A percentile compares a stretch with the other conserved stretches of the same genome.
phyloP scores from a whole-genome alignment of 768 basidiomycete species.

The Leccinum subtestaceum region DNA sequence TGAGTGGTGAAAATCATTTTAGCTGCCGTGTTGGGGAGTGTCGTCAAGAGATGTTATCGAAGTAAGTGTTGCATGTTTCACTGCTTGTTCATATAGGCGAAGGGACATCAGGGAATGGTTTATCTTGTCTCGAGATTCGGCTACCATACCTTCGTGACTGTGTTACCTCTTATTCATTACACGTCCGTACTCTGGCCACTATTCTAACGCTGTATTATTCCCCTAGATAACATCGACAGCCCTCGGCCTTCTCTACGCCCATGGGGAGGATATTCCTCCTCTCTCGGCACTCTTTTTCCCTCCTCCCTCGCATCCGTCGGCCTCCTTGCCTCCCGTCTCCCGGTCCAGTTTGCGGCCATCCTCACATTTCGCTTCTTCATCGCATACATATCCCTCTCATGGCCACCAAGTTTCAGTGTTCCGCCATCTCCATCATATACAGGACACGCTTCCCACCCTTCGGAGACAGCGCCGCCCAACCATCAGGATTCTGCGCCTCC shows the following conservation, averaged over 20 bases:
- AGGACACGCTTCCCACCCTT: constrained; percentile 7
- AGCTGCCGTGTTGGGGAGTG: constrained; percentile 13
- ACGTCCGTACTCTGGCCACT: background rate
- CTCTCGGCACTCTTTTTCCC: constrained; percentile 22
- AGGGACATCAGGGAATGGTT: constrained; percentile 38
- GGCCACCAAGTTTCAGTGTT: background rate
- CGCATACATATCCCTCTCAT: constrained; percentile 7
- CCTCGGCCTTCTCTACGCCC: constrained; percentile 29
- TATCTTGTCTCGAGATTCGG: constrained; percentile 44
- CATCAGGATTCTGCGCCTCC: constrained; percentile 9
- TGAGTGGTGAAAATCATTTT: constrained; percentile 67
- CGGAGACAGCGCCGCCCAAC: constrained; percentile 1
- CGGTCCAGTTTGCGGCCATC: constrained; percentile 21
- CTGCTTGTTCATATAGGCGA: constrained; percentile 2
- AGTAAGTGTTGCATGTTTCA: constrained; percentile 18
- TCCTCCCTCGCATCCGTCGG: background rate
- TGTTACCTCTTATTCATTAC: background rate
- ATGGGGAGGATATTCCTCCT: constrained; percentile 22
- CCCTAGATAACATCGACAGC: constrained; percentile 28
- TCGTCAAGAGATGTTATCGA: constrained; percentile 53
- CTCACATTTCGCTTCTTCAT: constrained; percentile 21
- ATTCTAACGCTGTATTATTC: constrained; percentile 19
- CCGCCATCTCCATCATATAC: constrained; percentile 11
- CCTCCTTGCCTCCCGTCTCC: constrained; percentile 21
- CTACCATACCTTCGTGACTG: background rate